Percentiles rank a stretch among this genome's conserved stretches.
These are phyloP conservation scores for Cladosporium sp. DNA, from an alignment of 2,329 filamentous ascomycete genomes.

Conservation along the genomic window DNA sequence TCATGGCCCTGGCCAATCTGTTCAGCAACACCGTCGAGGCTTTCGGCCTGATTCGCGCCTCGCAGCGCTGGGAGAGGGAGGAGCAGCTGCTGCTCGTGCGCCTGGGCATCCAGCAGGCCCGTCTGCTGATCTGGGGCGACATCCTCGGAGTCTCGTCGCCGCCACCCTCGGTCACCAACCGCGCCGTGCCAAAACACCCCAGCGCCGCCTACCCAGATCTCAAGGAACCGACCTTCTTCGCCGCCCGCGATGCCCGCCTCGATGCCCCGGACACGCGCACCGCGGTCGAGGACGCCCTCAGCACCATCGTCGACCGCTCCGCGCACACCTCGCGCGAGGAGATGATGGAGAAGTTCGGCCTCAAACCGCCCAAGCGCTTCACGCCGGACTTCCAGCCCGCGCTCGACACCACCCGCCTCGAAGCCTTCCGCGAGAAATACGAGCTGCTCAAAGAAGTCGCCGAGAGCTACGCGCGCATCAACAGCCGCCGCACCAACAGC, in stretches of 20 bases:
- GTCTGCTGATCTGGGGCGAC: constrained; percentile 45
- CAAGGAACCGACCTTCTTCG: constrained; percentile 40
- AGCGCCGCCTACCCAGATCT: constrained; percentile 40
- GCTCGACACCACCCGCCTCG: constrained; percentile 39
- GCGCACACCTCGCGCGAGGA: constrained; percentile 34
- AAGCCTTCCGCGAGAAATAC: constrained; percentile 41
- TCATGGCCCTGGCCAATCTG: constrained; percentile 38
- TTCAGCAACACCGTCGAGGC: constrained; percentile 45
- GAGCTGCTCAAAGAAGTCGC: constrained; percentile 36
- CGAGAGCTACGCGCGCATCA: constrained; percentile 28
- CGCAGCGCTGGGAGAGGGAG: constrained; percentile 36
- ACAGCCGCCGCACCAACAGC: constrained; percentile 25
- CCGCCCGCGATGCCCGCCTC: constrained; percentile 35
- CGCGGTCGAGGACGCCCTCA: constrained; percentile 35
- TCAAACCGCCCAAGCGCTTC: constrained; percentile 40
- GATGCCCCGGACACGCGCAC: constrained; percentile 35
- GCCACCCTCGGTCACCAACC: constrained; percentile 36
- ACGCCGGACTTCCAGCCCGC: constrained; percentile 33
- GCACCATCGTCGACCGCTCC: constrained; percentile 41
- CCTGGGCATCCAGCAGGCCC: constrained; percentile 42
- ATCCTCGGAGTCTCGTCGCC: constrained; percentile 41
- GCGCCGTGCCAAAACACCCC: constrained; percentile 40
- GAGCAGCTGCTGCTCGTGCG: constrained; percentile 40
- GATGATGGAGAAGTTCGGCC: constrained; percentile 41
- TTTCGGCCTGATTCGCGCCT: constrained; percentile 41